These are phyloP conservation scores for Aspergillus brunneoviolaceus DNA, from an alignment of 2,329 filamentous ascomycete genomes.

Conservation along the genomic window DNA sequence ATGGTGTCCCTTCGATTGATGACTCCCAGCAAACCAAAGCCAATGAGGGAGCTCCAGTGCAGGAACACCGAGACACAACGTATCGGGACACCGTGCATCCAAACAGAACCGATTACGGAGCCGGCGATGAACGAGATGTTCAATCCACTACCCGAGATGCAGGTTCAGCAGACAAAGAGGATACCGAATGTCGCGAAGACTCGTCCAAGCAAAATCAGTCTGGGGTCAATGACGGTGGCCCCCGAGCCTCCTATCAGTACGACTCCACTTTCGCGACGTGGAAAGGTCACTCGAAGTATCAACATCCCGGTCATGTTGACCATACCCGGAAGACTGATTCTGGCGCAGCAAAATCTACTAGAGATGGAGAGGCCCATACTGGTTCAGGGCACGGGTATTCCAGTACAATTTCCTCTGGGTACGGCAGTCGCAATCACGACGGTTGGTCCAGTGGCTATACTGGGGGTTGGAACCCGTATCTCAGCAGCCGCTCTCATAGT, in stretches of 20 bases:
- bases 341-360: too few relatives aligned
- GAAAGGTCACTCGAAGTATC: background rate
- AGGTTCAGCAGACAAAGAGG: background rate
- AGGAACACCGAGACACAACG: background rate
- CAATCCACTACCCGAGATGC: background rate
- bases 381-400: too few relatives aligned
- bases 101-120: background rate
- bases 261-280: background rate
- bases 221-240: background rate
- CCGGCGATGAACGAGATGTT: background rate
- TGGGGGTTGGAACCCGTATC: background rate
- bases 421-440: background rate
- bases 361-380: background rate
- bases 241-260: background rate
- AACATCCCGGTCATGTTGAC: background rate
- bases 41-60: background rate
- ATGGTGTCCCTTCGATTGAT: background rate
- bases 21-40: background rate
- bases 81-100: background rate
- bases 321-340: too few relatives aligned
- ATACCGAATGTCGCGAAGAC: background rate
- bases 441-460: background rate
- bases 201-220: background rate
- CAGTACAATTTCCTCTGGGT: background rate
- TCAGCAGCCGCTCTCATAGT: background rate